These are phyloP conservation scores for Pichia kluyveri DNA, from an alignment of 805 yeast species.

Conservation along the genomic window DNA sequence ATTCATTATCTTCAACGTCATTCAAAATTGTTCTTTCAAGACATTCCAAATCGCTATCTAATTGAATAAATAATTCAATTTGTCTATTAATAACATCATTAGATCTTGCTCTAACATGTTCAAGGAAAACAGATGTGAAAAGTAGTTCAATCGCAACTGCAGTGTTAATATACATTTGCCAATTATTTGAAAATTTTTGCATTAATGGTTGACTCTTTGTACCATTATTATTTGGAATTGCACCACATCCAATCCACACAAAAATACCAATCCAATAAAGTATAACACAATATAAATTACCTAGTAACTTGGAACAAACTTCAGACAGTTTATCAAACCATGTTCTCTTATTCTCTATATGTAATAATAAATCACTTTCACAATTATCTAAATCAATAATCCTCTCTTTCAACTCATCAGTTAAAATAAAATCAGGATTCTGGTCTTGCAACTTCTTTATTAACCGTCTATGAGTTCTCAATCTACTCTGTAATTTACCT, in stretches of 20 bases:
- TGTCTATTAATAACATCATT: slow-evolving; percentile 21
- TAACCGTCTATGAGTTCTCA: slow-evolving; percentile 16
- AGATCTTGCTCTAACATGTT: slow-evolving; percentile 32
- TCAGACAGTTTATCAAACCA: slow-evolving; percentile 29
- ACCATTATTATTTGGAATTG: slow-evolving; percentile 13
- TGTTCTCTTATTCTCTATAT: slow-evolving; percentile 14
- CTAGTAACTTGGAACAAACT: slow-evolving; percentile 19
- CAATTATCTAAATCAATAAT: neutral
- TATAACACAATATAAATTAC: slow-evolving; percentile 25
- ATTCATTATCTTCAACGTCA: slow-evolving; percentile 16
- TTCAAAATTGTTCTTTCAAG: neutral
- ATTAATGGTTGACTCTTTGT: slow-evolving; percentile 6
- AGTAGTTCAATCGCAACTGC: slow-evolving; percentile 30
- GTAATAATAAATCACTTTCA: neutral
- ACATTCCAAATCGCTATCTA: slow-evolving; percentile 25
- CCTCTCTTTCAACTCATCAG: neutral
- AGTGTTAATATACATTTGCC: slow-evolving; percentile 37
- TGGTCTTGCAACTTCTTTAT: neutral
- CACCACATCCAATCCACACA: slow-evolving; percentile 32
- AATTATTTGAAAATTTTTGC: slow-evolving; percentile 24
- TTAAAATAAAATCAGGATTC: neutral
- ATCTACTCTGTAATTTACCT: slow-evolving; percentile 25
- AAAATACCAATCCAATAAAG: slow-evolving; percentile 31
- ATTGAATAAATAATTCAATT: slow-evolving; percentile 12
- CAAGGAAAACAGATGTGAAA: slow-evolving; percentile 29